Conservation (phyloP, 1,139 yeast species). For the Scheffersomyces titani region DNA sequence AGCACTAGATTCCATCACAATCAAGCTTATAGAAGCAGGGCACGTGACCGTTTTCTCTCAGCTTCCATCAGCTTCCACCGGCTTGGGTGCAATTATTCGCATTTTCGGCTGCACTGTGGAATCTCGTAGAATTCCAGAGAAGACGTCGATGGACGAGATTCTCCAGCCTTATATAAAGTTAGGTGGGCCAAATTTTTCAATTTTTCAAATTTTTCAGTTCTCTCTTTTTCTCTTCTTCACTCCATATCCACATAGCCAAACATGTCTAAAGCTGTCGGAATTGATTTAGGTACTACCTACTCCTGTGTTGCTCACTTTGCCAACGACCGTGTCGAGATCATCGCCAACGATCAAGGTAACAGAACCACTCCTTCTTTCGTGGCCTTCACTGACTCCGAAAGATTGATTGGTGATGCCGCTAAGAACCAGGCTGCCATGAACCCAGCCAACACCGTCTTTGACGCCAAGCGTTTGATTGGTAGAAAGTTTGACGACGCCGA, state of each 20-base stretch:
- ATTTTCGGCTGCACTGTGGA: slow-evolving; percentile 10
- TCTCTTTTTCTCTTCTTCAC: slow-evolving; percentile 6
- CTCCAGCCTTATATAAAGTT: background rate
- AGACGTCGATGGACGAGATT: background rate
- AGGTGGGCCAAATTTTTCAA: background rate
- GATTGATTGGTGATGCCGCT: slow-evolving; percentile 73
- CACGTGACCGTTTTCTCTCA: slow-evolving; percentile 1
- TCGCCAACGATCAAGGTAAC: slow-evolving; percentile 72
- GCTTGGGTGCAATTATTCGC: slow-evolving; percentile 6
- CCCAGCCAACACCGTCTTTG: slow-evolving; percentile 66
- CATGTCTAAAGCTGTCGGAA: slow-evolving; percentile 75
- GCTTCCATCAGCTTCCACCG: slow-evolving; percentile 8
- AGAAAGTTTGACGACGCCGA: slow-evolving; percentile 61
- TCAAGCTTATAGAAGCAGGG: background rate
- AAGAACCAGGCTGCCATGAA: slow-evolving; percentile 74
- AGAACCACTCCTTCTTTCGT: slow-evolving; percentile 72
- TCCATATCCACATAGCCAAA: slow-evolving; percentile 8
- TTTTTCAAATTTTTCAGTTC: slow-evolving; percentile 8
- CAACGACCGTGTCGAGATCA: slow-evolving; percentile 71
- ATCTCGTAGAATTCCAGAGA: slow-evolving; percentile 15
- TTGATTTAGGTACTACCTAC: slow-evolving; percentile 84
- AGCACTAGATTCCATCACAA: background rate
- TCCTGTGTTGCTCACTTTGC: slow-evolving; percentile 80
- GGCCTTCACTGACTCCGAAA: slow-evolving; percentile 66
- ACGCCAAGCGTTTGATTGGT: slow-evolving; percentile 70